Base-by-base conservation (phyloP, 768 basidiomycete genomes). In the Psilocybe cyanescens region DNA sequence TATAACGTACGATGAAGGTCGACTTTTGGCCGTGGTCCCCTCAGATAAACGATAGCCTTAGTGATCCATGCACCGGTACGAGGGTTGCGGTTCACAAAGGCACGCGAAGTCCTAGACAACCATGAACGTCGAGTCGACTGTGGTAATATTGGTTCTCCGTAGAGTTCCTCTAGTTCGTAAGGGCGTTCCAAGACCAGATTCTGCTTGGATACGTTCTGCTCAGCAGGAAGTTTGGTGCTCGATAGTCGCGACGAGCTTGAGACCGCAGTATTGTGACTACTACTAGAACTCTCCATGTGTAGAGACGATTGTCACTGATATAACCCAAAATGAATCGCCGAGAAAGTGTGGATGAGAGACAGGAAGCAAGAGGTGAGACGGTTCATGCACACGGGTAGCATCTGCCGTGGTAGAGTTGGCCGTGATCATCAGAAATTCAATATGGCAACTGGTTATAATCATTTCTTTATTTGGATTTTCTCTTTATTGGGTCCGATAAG, bases 351-450 rank as follows among this genome's bases (percentile, higher is more conserved):
- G 33, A 46, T 19, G 49, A 39, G 50, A 41, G 17, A 59, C 30
- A 45, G 39, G 28, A 52, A 52, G 54, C 5, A 41, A 28, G 41
- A 45, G 39, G 44, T 55, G 44, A 55, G 54, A 46, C 44, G 54
- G 17, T 31, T 8, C 16, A 46, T 19, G 14, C 49, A 50, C 49
- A 16, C 33, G 41, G 41, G 30, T 28, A 37, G 33, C 51, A 58
- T 75, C 28, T 68, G 90, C 90, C 85, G 90, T 82, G 59, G 75
- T 70, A 68, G 80, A 92, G 65, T 75, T 86, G 57, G 88, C 91
- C 52, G 78, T 76, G 61, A 92, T 74, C 59, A 89, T 76, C 66
- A 82, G 81, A 59, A 90, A 79, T 2, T 24, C 80, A 73, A 46
- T 77, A 65, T 65, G 90, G 90, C 28, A 35, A 17, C 8, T 33